Base-by-base conservation (phyloP, 1,284 basidiomycete species). In the Ganoderma meredithae region DNA sequence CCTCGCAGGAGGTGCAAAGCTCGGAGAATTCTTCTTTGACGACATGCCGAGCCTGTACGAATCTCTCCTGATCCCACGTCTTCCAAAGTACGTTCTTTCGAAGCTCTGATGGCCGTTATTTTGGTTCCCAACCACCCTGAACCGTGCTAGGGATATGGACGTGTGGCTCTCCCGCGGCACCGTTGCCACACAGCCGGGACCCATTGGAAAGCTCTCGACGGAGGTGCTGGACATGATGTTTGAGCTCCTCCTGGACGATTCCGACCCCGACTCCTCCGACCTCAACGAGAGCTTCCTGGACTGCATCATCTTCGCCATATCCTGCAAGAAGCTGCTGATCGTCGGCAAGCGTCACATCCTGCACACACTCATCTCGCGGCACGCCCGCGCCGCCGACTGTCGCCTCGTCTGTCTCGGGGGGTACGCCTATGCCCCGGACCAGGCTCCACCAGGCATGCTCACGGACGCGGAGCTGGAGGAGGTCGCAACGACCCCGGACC, bases 351-450 rank as follows among this genome's bases (percentile, higher is more conserved):
- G 47, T 13, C 61, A 61, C 25, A 31, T 73, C 47, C 41, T 62
- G 25, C 36, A 22, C 3, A 7, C 13, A 12, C 25, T 67, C 19
- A n/a, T 27, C 22, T 19, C 25, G 27, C n/a, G 8, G 10, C 19
- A 47, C 33, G 44, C 63, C 8, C 49, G 61, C 36, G 71, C 69
- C 66, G 60, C 61, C 6, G 61, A 65, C n/a, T 36, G 64, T 12
- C 70, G 72, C 25, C 31, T 75, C 33, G 64, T 73, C 22, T 74
- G 72, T 58, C 22, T 72, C 27, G 72, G 68, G 2, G 66, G 65
- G 3, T 61, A 62, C 44, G 19, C 62, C 40, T 4, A 43, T 1
- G 17, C n/a, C 59, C 55, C 67, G 8, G 64, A 67, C n/a, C 66
- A 58, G 12, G 69, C 41, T 67, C 73, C 13, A 19, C 43, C 36